Conservation (phyloP, 257 asterid genomes). For the Nicotiana sylvestris region DNA sequence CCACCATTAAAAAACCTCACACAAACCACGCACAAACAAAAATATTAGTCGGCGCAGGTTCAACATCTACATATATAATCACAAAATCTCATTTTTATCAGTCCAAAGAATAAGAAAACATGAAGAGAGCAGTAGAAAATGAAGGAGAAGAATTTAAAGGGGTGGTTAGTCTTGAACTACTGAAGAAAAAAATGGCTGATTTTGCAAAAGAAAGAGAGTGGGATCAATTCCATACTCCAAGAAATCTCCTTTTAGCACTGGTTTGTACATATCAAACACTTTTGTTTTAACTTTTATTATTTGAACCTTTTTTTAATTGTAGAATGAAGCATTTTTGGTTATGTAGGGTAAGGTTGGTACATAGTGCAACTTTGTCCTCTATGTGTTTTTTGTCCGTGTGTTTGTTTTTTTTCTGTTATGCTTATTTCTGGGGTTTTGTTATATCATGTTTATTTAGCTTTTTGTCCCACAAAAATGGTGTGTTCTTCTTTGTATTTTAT, state of each 20-base stretch:
- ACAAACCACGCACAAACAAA: neutral
- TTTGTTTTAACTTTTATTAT: neutral
- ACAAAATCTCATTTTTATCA: neutral
- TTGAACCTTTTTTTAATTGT: neutral
- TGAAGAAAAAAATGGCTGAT: slow-evolving; percentile 43
- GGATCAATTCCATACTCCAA: slow-evolving; percentile 60
- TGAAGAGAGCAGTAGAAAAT: slow-evolving; percentile 4
- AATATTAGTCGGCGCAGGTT: neutral
- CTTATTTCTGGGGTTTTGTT: neutral
- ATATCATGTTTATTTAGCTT: neutral
- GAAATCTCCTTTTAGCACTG: slow-evolving; percentile 56
- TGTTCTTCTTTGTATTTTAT: neutral
- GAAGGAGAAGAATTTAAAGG: slow-evolving; percentile 6
- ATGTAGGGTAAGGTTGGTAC: neutral
- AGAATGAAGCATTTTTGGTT: neutral
- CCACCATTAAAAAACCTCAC: neutral
- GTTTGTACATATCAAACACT: slow-evolving; percentile 16
- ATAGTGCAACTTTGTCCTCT: neutral
- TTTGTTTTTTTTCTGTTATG: neutral
- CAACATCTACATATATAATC: neutral
- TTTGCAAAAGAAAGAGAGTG: slow-evolving; percentile 56
- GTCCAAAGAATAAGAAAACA: neutral
- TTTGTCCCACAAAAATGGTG: neutral
- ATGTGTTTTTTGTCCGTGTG: neutral
- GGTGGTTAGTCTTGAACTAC: slow-evolving; percentile 29